phyloP scores from a whole-genome alignment of 1,284 basidiomycete species.

The Trichosporon sp. region DNA sequence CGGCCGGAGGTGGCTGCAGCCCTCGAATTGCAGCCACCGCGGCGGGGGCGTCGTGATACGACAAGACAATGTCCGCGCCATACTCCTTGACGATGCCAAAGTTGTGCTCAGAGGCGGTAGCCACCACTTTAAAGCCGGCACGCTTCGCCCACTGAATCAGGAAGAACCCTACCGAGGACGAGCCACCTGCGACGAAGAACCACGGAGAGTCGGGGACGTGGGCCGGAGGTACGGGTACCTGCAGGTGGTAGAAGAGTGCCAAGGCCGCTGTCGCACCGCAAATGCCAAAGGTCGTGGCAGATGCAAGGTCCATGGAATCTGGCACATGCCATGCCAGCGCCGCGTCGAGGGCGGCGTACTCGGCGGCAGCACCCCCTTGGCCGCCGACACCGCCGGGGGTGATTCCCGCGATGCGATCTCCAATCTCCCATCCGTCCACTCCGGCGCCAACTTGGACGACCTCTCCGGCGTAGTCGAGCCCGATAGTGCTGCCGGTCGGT shows the following conservation, averaged over 20 bases:
- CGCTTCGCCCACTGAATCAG: background rate
- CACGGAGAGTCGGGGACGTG: background rate
- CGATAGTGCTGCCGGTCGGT: constrained; percentile 49
- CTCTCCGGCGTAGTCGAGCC: constrained; percentile 60
- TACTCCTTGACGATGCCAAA: constrained; percentile 56
- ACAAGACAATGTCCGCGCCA: too few relatives aligned
- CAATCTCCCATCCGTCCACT: constrained; percentile 43
- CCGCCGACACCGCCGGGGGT: constrained; percentile 57
- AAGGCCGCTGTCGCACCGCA: constrained; percentile 53
- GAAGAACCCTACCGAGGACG: background rate
- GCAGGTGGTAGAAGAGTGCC: constrained; percentile 12
- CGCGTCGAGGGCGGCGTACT: constrained; percentile 53
- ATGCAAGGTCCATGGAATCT: constrained; percentile 40
- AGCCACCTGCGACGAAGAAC: background rate
- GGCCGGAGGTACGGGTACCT: background rate
- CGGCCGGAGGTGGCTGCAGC: background rate
- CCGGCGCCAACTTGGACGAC: constrained; percentile 56
- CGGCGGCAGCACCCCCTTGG: constrained; percentile 50
- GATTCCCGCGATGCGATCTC: constrained; percentile 59
- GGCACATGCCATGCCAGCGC: constrained; percentile 37
- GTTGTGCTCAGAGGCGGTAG: constrained; percentile 57
- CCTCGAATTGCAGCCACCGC: constrained; percentile 22
- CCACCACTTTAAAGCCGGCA: constrained; percentile 50
- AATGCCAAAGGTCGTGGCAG: constrained; percentile 57
- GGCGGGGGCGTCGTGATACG: constrained; percentile 39